These are phyloP conservation scores for Primulina huaijiensis DNA, from an alignment of 257 asterid species.

Conservation along the genomic window DNA sequence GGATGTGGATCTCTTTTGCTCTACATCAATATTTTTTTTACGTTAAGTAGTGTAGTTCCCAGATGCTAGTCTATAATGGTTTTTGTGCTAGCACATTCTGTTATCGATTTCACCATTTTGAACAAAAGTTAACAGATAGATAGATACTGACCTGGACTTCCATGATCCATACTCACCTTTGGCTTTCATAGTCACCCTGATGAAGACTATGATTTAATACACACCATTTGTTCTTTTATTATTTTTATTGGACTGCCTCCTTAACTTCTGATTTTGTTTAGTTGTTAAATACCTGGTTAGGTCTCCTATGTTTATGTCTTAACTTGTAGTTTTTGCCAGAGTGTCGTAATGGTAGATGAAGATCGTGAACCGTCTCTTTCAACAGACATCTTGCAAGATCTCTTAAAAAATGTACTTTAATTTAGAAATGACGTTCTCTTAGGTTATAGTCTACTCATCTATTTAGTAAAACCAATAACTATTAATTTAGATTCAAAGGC, in stretches of 20 bases:
- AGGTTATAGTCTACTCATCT: constrained; percentile 8
- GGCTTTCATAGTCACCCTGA: not conserved
- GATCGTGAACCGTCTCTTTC: constrained; percentile 97
- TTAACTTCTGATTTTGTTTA: constrained; percentile 4
- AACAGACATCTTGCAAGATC: constrained; percentile 89
- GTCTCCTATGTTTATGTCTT: constrained; percentile 1
- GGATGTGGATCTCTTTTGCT: not conserved
- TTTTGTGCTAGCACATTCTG: not conserved
- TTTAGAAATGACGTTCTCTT: not conserved
- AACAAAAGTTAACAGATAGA: not conserved
- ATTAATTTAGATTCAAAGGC: too few species aligned
- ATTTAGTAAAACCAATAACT: too few species aligned
- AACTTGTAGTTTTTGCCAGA: constrained; percentile 44
- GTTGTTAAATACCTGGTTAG: not conserved
- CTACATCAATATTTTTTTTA: not conserved
- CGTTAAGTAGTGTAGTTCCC: not conserved
- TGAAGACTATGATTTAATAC: not conserved
- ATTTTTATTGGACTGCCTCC: not conserved
- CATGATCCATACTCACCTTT: not conserved
- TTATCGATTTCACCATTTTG: not conserved
- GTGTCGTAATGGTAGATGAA: constrained; percentile 99
- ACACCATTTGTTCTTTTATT: constrained; percentile 11
- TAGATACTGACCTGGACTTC: not conserved
- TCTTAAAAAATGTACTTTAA: constrained; percentile 76
- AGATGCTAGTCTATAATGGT: not conserved